Conservation (phyloP, 2,329 filamentous ascomycete genomes). For the Fusarium dimerum region DNA sequence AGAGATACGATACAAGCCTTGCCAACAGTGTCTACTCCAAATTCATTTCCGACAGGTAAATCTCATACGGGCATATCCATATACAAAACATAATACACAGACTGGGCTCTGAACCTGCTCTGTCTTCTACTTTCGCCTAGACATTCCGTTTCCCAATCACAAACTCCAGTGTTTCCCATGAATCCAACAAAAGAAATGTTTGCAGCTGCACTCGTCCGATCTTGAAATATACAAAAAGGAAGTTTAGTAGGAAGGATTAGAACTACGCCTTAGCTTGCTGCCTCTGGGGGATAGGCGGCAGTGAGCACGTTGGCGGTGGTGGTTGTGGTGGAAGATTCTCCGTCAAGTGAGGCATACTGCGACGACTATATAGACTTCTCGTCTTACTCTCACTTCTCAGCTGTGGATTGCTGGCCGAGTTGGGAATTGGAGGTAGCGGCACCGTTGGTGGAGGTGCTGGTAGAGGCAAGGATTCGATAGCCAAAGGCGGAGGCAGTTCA, state of each 20-base stretch:
- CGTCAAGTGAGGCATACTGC: constrained; percentile 53
- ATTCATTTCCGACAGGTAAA: no score
- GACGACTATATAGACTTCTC: constrained; percentile 36
- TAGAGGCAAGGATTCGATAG: constrained; percentile 24
- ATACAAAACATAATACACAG: no score
- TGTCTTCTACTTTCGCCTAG: no score
- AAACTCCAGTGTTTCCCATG: no score
- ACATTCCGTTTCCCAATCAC: no score
- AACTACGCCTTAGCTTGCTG: constrained; percentile 19
- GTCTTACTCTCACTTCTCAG: constrained; percentile 21
- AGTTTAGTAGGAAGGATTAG: constrained; percentile 2
- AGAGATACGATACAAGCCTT: no score
- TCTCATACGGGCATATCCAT: no score
- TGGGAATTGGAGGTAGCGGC: constrained; percentile 35
- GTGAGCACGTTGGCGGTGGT: constrained; percentile 55
- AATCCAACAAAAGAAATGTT: no score
- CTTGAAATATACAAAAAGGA: constrained; percentile 9
- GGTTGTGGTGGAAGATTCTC: constrained; percentile 51
- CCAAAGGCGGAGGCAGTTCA: constrained; percentile 27
- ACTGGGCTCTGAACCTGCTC: no score
- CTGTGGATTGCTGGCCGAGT: constrained; percentile 23
- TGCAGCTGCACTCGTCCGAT: neutral
- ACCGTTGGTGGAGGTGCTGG: constrained; percentile 32
- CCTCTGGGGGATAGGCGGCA: constrained; percentile 52
- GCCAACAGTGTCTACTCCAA: no score